Conservation (phyloP, 1,284 basidiomycete species). For the Cryptococcus sp. region DNA sequence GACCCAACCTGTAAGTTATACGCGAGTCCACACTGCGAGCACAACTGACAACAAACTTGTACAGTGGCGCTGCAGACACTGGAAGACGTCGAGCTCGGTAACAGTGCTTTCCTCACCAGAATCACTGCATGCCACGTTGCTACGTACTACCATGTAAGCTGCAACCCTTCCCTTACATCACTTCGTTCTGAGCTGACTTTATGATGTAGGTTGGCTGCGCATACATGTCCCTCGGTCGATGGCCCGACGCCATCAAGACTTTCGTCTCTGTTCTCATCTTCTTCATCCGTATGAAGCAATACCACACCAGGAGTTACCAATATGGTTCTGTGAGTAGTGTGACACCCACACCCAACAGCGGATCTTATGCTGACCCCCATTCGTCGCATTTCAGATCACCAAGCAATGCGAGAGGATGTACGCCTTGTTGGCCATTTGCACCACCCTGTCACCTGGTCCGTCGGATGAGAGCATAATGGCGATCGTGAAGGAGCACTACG, state of each 20-base stretch:
- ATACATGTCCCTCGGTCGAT: slow-evolving; percentile 91
- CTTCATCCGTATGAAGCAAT: slow-evolving; percentile 88
- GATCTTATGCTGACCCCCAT: background rate
- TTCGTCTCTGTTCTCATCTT: slow-evolving; percentile 93
- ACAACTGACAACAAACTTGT: background rate
- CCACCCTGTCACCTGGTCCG: slow-evolving; percentile 83
- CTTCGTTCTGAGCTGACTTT: background rate
- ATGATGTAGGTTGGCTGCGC: slow-evolving; percentile 86
- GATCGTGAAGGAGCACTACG: slow-evolving; percentile 88
- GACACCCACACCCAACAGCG: background rate
- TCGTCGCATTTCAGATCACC: slow-evolving; percentile 67
- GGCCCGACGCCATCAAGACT: slow-evolving; percentile 90
- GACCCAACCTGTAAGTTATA: slow-evolving; percentile 70
- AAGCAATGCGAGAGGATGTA: slow-evolving; percentile 99
- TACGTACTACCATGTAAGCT: slow-evolving; percentile 34
- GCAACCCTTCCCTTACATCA: too few species aligned
- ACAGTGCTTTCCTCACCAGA: slow-evolving; percentile 76
- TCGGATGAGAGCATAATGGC: slow-evolving; percentile 94
- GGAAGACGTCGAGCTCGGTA: slow-evolving; percentile 86
- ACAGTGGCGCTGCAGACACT: slow-evolving; percentile 89
- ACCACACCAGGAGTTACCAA: slow-evolving; percentile 93
- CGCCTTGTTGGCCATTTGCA: slow-evolving; percentile 89
- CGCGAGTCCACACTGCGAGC: background rate
- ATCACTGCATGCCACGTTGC: slow-evolving; percentile 90
- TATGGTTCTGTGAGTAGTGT: slow-evolving; percentile 75